Base-by-base conservation (phyloP, 1,139 yeast genomes). In the Geotrichum fermentans region DNA sequence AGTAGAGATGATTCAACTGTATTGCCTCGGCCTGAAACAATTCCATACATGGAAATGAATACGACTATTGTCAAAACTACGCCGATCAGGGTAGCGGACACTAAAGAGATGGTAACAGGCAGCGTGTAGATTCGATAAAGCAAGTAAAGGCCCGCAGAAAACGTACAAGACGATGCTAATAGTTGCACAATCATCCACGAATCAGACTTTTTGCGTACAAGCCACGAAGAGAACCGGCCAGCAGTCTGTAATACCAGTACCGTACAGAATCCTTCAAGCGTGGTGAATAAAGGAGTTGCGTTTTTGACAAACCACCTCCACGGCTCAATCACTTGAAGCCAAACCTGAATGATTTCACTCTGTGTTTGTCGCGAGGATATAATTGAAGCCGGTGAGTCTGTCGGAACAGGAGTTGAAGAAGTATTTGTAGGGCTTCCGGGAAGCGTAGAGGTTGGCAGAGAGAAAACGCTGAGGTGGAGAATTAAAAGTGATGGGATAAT, bases 241-340 rank as follows among this genome's bases (percentile, higher is more conserved):
- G 86, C 76, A 5, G 96, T 89, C 68, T 92, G 98, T 55, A 92
- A 87, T 20, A 89, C 82, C 50, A 92, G 71, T 38, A 92, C 75
- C 0, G 96, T 82, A 68, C 97, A 92, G 59, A 92, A 83, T 0
- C 98, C 98, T 69, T 92, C 98, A 49, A 89, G 69, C 14, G 88
- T 75, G 1, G 97, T 86, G 67, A 92, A 90, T 43, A 86, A 71
- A 1, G 96, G 94, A 0, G 98, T 92, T 7, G 96, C 79, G 63
- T 88, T 86, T 43, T 80, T 74, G 41, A 92, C 72, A 42, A 84
- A 68, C 49, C 76, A 64, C 56, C 78, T 77, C 97, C 97, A 90
- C 4, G 80, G 79, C 48, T 68, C 65, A 28, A 80, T 71, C 4
- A 76, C 56, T 49, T 62, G 62, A 49, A 62, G 61, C 61, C 73